A percentile compares a stretch with the other conserved stretches of the same genome.
These are phyloP conservation scores for Rheum nobile DNA, from an alignment of 148 eudicot species.

Conservation along the genomic window DNA sequence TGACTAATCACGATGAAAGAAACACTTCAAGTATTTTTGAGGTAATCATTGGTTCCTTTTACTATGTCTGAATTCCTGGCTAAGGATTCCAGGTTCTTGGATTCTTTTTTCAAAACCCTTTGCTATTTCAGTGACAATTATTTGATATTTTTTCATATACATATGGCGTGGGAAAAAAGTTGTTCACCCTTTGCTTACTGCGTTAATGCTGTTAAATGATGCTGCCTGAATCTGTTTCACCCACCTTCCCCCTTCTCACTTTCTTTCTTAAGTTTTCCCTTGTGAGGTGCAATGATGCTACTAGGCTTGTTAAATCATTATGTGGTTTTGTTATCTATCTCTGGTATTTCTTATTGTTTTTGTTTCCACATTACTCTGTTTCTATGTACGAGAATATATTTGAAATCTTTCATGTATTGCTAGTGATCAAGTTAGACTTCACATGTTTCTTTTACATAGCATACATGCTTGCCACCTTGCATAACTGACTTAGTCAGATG, in stretches of 20 bases:
- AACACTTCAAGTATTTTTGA: constrained; percentile 20
- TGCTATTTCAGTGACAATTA: neutral
- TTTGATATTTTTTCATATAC: neutral
- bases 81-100: neutral
- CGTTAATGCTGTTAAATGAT: neutral
- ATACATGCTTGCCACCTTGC: neutral
- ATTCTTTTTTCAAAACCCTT: neutral
- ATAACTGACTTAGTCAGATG: neutral
- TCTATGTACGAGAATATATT: neutral
- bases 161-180: neutral
- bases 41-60: constrained; percentile 18
- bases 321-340: neutral
- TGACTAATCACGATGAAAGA: constrained; percentile 18
- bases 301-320: neutral
- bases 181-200: neutral
- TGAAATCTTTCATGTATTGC: neutral
- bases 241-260: neutral
- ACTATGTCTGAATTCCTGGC: neutral
- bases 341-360: neutral
- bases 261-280: neutral
- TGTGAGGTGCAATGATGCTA: neutral
- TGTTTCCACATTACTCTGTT: neutral
- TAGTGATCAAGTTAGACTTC: neutral
- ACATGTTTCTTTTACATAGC: neutral
- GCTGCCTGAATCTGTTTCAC: neutral